Conservation (phyloP, 1,284 basidiomycete genomes). For the Ustilago crameri region DNA sequence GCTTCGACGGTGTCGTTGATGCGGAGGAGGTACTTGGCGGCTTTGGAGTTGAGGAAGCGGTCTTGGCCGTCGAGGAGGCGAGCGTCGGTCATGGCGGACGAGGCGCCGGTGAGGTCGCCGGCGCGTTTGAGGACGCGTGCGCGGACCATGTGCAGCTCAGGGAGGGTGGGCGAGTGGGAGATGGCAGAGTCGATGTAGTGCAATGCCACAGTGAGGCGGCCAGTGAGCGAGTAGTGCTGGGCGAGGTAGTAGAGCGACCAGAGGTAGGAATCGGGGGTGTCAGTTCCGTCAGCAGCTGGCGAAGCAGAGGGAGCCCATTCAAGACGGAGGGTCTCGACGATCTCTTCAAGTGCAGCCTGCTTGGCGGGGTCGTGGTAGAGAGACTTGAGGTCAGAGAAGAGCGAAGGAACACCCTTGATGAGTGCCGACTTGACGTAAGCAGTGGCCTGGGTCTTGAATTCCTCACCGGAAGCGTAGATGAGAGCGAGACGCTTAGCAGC, state of each 20-base stretch:
- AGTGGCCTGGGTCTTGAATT: conserved; percentile 77
- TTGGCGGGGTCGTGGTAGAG: conserved; percentile 80
- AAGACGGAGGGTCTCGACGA: conserved; percentile 70
- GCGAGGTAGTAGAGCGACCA: conserved; percentile 97
- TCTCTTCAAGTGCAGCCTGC: conserved; percentile 77
- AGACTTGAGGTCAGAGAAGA: conserved; percentile 91
- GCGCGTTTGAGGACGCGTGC: conserved; percentile 87
- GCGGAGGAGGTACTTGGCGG: conserved; percentile 88
- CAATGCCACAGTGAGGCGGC: conserved; percentile 73
- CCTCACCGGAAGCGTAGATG: conserved; percentile 67
- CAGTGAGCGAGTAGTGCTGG: conserved; percentile 80
- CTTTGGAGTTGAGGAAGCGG: conserved; percentile 93
- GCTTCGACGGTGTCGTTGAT: conserved; percentile 75
- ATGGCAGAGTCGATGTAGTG: conserved; percentile 77
- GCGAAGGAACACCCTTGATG: conserved; percentile 87
- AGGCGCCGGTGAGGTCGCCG: conserved; percentile 83
- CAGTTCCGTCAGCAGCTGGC: conserved; percentile 48
- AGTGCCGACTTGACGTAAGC: conserved; percentile 80
- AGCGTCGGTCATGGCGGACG: conserved; percentile 82
- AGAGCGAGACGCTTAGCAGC: conserved; percentile 58
- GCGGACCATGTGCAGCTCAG: conserved; percentile 86
- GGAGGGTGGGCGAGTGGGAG: conserved; percentile 89
- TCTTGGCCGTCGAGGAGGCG: conserved; percentile 91
- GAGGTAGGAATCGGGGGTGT: conserved; percentile 85
- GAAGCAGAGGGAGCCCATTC: conserved; percentile 48